Evolutionary conservation across 139 green algal genomes (phyloP), one percentile per base, ranked within the genome.

Genomic region (Picochlorum sp.): DNA sequence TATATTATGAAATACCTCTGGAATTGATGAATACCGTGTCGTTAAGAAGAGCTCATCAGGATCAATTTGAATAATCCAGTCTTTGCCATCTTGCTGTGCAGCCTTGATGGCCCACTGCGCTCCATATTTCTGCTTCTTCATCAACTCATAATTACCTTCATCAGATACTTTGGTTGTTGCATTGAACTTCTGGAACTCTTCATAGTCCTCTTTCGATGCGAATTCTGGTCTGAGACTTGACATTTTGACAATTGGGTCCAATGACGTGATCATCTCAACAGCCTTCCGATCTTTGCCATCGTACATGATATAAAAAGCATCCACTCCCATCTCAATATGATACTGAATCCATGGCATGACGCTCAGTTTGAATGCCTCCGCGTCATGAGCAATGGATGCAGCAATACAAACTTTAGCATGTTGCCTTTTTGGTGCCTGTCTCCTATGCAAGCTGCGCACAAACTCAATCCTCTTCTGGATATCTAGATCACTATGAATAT

Each of bases 51-150:
- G 66, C 62, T 85, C 79, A 38, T 85, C 79, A 3, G 79, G 73
- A 59, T 85, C 79, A 5, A 82, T 56, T 62, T 85, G 78, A 24
- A 85, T 66, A 34, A 85, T 60, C 79, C 79, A 85, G 37, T 72
- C 56, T 50, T 71, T 41, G 21, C 63, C 47, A 14, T 68, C 73
- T 11, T 10, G 5, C 7, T 45, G 44, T 1, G 79, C 77, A 30
- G 60, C 62, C 28, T 26, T 18, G 49, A 82, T 62, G 16, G 67
- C 75, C 45, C 65, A 23, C 4, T 54, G 7, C 24, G 45, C 28
- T 20, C 64, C 57, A 37, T 69, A 81, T 68, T 73, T 72, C 63
- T 85, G 79, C 66, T 83, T 86, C 7, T 69, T 69, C 79, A 85
- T 86, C 3, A 86, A 72, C 45, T 65, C 65, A 57, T 75, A 85